Evolutionary conservation across 23 red algal genomes (phyloP), one percentile per base, ranked within the genome.

Genomic region (Pyropia yezoensis): DNA sequence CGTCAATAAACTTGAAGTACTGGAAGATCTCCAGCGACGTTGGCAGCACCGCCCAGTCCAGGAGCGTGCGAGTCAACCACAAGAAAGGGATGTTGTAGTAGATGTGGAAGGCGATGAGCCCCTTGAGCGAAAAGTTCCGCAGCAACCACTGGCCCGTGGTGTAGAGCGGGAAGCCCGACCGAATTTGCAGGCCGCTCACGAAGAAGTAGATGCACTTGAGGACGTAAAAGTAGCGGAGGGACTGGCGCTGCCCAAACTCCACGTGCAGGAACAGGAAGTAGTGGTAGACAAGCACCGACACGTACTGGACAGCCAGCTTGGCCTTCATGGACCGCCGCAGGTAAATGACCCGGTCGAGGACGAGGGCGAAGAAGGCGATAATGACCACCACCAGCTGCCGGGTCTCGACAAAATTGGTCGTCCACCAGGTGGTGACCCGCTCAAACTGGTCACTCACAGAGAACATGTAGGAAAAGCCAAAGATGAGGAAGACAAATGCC

Each of bases 21-120:
- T 73, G 61, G n/a, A 74, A 73, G 34, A 73, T 74, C 28, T 84
- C 79, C 52, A 84, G 54, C 18, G 69, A 67, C 9, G 79, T 74
- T 24, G 79, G 79, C 20, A 84, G 19, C 54, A 84, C 65, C 9
- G 79, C 62, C 79, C 79, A 84, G 59, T 84, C 79, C 1, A 84
- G 27, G 14, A 84, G 53, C 18, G 79, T 84, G 34, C 79, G 24
- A 16, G 72, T 33, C 49, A 75, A 27, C 49, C 65, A 84, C 45
- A 84, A 32, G 65, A 84, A 84, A 14, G 79, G 79, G 28, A 67
- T 72, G 62, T 57, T 63, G 57, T 73, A 63, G 30, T 84, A 84
- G 9, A 84, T 39, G 28, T 73, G 49, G 21, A 84, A 84, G 23
- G 57, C 49, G 54, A 82, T 60, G 25, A 84, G 53, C 14, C 79